phyloP scores from a whole-genome alignment of 2,329 filamentous ascomycete species.

The Neonectria hederae region DNA sequence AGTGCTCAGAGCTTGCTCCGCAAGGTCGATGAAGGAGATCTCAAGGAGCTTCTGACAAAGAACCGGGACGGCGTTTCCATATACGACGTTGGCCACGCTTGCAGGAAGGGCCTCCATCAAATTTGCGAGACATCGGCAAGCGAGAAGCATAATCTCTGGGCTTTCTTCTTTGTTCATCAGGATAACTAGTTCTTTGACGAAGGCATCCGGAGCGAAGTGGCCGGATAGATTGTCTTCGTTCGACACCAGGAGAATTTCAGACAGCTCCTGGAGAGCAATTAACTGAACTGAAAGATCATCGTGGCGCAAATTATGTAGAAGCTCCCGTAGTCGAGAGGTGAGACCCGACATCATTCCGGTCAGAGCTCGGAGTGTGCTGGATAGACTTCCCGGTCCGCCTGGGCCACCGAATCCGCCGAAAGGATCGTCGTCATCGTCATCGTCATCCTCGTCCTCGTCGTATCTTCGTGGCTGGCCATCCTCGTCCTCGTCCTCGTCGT shows the following conservation, averaged over 20 bases:
- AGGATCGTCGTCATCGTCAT: slow-evolving; percentile 72
- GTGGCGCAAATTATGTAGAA: slow-evolving; percentile 77
- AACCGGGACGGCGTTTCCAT: slow-evolving; percentile 94
- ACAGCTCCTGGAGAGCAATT: slow-evolving; percentile 91
- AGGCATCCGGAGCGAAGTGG: slow-evolving; percentile 92
- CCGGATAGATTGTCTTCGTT: slow-evolving; percentile 97
- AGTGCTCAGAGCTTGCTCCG: slow-evolving; percentile 95
- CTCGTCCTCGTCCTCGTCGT: slow-evolving; percentile 46
- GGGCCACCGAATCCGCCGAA: slow-evolving; percentile 75
- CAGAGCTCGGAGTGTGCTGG: slow-evolving; percentile 83
- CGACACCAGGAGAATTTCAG: slow-evolving; percentile 90
- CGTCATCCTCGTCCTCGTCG: slow-evolving; percentile 64
- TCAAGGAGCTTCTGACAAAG: slow-evolving; percentile 94
- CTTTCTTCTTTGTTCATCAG: slow-evolving; percentile 97
- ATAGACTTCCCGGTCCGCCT: slow-evolving; percentile 73
- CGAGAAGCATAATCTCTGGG: slow-evolving; percentile 95
- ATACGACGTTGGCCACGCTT: slow-evolving; percentile 94
- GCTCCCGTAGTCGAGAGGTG: slow-evolving; percentile 80
- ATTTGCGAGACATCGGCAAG: slow-evolving; percentile 94
- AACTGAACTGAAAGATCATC: slow-evolving; percentile 91
- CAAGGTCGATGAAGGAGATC: slow-evolving; percentile 96
- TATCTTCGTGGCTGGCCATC: slow-evolving; percentile 52
- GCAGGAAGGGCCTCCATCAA: slow-evolving; percentile 96
- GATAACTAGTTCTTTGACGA: slow-evolving; percentile 91
- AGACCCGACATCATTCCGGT: slow-evolving; percentile 93